A percentile compares a stretch with the other conserved stretches of the same genome.
Evolutionary conservation across 257 asterid species (phyloP).

Genomic region (Nicotiana sylvestris): DNA sequence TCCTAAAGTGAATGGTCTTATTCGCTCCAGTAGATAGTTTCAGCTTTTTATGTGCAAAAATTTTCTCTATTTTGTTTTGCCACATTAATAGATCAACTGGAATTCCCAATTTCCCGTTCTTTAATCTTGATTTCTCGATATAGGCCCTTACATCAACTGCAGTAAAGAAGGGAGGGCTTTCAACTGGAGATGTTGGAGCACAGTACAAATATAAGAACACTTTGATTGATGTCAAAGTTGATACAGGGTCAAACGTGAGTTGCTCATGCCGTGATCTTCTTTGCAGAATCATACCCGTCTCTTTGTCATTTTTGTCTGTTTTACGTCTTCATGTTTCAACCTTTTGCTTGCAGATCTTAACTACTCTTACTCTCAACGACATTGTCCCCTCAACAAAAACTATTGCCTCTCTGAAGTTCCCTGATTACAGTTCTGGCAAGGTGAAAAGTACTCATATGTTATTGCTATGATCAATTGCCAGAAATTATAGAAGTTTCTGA

Average conservation of each 20-base stretch:
- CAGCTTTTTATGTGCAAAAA: not conserved
- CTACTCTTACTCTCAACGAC: conserved; percentile 47
- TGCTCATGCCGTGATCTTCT: conserved; percentile 12
- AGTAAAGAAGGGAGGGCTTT: conserved; percentile 73
- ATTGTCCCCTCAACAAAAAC: conserved; percentile 71
- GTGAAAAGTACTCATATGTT: conserved; percentile 26
- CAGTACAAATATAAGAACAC: conserved; percentile 58
- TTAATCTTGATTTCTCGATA: conserved; percentile 15
- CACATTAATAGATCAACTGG: conserved; percentile 1
- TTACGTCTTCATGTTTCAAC: conserved; percentile 12
- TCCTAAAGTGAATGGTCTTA: not conserved
- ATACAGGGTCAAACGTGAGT: conserved; percentile 81
- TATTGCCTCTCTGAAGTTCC: conserved; percentile 58
- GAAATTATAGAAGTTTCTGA: not conserved
- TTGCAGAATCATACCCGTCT: not conserved
- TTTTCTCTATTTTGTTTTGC: not conserved
- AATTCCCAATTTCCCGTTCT: not conserved
- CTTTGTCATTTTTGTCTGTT: not conserved
- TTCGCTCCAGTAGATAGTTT: not conserved
- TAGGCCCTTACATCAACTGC: conserved; percentile 84
- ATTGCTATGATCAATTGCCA: not conserved
- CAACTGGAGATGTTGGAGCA: conserved; percentile 81
- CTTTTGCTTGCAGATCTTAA: conserved; percentile 46
- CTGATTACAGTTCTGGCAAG: conserved; percentile 80
- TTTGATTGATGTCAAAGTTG: conserved; percentile 68